Conservation (phyloP, 208 protist species). For the Leishmania tropica region DNA sequence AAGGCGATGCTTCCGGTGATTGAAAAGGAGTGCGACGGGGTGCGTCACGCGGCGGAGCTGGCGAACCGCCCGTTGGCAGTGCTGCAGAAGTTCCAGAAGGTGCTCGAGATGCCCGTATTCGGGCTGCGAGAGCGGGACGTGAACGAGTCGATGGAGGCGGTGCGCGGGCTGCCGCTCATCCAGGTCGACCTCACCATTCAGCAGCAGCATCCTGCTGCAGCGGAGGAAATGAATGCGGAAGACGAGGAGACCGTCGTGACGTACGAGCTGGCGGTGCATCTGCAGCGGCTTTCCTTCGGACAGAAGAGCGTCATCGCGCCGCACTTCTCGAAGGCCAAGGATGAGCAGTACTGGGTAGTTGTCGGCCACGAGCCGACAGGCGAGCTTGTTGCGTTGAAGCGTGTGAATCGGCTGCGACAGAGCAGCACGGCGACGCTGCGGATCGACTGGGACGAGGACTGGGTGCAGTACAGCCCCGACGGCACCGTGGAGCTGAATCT, state of each 20-base stretch:
- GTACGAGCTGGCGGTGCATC: slow-evolving; percentile 62
- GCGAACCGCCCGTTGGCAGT: slow-evolving; percentile 60
- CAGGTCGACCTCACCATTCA: slow-evolving; percentile 65
- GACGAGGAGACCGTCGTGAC: slow-evolving; percentile 38
- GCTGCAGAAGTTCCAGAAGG: slow-evolving; percentile 47
- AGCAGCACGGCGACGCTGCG: slow-evolving; percentile 52
- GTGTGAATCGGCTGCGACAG: slow-evolving; percentile 73
- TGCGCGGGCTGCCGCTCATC: slow-evolving; percentile 75
- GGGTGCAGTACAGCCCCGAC: slow-evolving; percentile 37
- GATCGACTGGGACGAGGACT: slow-evolving; percentile 92
- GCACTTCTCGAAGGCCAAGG: slow-evolving; percentile 89
- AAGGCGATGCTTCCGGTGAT: slow-evolving; percentile 72
- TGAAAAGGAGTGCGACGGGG: slow-evolving; percentile 45
- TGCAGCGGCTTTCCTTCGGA: slow-evolving; percentile 64
- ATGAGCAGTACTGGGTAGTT: slow-evolving; percentile 94
- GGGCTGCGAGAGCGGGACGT: slow-evolving; percentile 51
- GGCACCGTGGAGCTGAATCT: slow-evolving; percentile 60
- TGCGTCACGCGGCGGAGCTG: slow-evolving; percentile 74
- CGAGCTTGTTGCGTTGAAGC: slow-evolving; percentile 94
- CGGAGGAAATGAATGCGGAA: slow-evolving; percentile 6
- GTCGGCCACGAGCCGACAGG: slow-evolving; percentile 81
- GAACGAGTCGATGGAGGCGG: slow-evolving; percentile 75
- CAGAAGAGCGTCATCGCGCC: slow-evolving; percentile 78
- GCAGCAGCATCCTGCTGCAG: slow-evolving; percentile 21
- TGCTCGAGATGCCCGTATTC: slow-evolving; percentile 54